Evolutionary conservation across 805 yeast species (phyloP).

Genomic region (Candida patagonica): DNA sequence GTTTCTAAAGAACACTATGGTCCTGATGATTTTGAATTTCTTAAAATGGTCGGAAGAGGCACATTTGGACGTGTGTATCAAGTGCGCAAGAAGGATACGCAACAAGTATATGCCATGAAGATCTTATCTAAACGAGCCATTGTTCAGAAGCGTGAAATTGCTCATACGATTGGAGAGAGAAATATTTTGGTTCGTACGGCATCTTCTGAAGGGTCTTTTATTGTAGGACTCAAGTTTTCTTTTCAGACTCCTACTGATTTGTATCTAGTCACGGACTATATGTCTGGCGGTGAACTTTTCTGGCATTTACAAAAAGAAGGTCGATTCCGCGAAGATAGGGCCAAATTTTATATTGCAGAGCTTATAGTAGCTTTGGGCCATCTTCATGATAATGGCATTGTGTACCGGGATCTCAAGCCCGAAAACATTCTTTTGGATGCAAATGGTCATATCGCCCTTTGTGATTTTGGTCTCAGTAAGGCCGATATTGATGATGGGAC

Average conservation of each 20-base stretch:
- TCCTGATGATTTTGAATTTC: conserved; percentile 89
- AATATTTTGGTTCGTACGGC: conserved; percentile 90
- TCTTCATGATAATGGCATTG: conserved; percentile 90
- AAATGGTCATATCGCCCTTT: conserved; percentile 92
- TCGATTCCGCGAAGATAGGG: conserved; percentile 83
- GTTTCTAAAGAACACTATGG: conserved; percentile 64
- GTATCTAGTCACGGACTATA: conserved; percentile 90
- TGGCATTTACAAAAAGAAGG: conserved; percentile 98
- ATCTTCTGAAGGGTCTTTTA: conserved; percentile 80
- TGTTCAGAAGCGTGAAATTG: conserved; percentile 93
- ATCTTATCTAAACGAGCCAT: conserved; percentile 89
- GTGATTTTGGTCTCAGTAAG: conserved; percentile 95
- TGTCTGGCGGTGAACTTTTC: conserved; percentile 96
- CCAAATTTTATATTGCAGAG: conserved; percentile 96
- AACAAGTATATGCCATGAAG: conserved; percentile 94
- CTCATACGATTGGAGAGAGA: conserved; percentile 96
- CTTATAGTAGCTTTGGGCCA: conserved; percentile 88
- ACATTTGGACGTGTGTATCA: conserved; percentile 98
- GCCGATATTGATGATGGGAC: conserved; percentile 85
- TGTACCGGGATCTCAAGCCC: conserved; percentile 94
- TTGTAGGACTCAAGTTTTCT: conserved; percentile 90
- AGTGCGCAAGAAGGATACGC: conserved; percentile 83
- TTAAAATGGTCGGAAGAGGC: conserved; percentile 87
- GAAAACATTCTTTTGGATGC: conserved; percentile 94
- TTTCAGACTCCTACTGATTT: conserved; percentile 92